phyloP scores from a whole-genome alignment of 2,329 filamentous ascomycete genomes.

The Trichoderma aggressivum region DNA sequence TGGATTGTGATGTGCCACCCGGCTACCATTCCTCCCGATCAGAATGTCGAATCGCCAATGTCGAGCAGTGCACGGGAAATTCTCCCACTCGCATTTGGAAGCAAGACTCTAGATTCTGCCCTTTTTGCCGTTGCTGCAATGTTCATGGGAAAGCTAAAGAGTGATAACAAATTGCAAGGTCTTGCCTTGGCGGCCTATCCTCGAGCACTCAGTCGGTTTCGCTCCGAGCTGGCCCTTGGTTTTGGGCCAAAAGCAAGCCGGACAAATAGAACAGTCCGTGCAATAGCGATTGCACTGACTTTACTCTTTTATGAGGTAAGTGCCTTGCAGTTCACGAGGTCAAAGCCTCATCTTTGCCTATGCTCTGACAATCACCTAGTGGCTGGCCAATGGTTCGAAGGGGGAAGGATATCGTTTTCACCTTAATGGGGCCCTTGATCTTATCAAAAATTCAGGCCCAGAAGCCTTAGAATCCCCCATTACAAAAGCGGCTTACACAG shows the following conservation, averaged over 20 bases:
- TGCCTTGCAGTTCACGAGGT: not conserved
- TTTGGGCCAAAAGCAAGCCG: not conserved
- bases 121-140: not conserved
- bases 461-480: not conserved
- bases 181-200: not conserved
- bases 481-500: not conserved
- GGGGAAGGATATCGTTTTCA: not conserved
- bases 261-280: not conserved
- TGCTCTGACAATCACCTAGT: not conserved
- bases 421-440: not conserved
- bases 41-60: not conserved
- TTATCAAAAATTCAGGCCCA: not conserved
- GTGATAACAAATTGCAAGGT: not conserved
- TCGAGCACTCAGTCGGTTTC: not conserved
- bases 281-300: not conserved
- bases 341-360: not conserved
- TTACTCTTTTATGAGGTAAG: not conserved
- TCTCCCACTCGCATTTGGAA: not conserved
- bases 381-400: not conserved
- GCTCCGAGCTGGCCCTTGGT: not conserved
- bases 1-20: not conserved
- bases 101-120: not conserved
- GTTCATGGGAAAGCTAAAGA: not conserved
- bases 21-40: not conserved
- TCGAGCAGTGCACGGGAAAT: not conserved